phyloP scores from a whole-genome alignment of 495 filamentous ascomycete species.

The Xylaria bambusicola region DNA sequence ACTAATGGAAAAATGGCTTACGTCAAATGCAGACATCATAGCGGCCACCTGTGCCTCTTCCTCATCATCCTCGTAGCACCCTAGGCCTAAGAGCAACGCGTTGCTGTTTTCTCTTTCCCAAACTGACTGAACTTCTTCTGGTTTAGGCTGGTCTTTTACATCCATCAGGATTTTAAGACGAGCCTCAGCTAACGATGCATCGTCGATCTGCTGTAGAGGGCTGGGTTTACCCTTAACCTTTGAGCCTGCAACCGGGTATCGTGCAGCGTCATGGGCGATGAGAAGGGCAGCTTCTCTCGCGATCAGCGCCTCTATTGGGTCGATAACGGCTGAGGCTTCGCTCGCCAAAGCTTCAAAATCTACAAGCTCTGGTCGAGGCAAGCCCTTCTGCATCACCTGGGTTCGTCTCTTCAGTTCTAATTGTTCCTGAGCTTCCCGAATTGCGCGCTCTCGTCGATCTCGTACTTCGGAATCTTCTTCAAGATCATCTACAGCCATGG shows the following conservation, averaged over 20 bases:
- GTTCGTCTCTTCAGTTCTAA: conserved; percentile 82
- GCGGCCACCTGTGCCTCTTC: conserved; percentile 62
- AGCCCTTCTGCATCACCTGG: conserved; percentile 80
- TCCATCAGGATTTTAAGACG: conserved; percentile 75
- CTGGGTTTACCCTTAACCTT: conserved; percentile 62
- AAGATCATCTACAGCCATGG: conserved; percentile 49
- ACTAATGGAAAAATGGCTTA: conserved; percentile 39
- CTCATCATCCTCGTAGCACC: conserved; percentile 73
- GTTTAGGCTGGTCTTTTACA: conserved; percentile 57
- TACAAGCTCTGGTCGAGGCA: conserved; percentile 76
- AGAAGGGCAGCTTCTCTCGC: conserved; percentile 75
- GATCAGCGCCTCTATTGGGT: conserved; percentile 56
- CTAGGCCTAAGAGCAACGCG: conserved; percentile 69
- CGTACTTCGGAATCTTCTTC: conserved; percentile 85
- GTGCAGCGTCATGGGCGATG: conserved; percentile 77
- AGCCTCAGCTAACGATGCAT: conserved; percentile 70
- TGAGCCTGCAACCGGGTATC: conserved; percentile 67
- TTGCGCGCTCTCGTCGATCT: conserved; percentile 69
- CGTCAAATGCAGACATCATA: conserved; percentile 67
- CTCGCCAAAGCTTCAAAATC: conserved; percentile 70
- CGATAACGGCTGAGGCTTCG: conserved; percentile 46
- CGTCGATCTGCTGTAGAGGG: conserved; percentile 67
- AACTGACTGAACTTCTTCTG: conserved; percentile 63
- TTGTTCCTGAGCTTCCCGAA: conserved; percentile 68
- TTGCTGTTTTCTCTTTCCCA: conserved; percentile 67